Percentiles rank a stretch among this genome's conserved stretches.
Evolutionary conservation across 2,329 filamentous ascomycete species (phyloP).

Genomic region (Triangularia setosa): DNA sequence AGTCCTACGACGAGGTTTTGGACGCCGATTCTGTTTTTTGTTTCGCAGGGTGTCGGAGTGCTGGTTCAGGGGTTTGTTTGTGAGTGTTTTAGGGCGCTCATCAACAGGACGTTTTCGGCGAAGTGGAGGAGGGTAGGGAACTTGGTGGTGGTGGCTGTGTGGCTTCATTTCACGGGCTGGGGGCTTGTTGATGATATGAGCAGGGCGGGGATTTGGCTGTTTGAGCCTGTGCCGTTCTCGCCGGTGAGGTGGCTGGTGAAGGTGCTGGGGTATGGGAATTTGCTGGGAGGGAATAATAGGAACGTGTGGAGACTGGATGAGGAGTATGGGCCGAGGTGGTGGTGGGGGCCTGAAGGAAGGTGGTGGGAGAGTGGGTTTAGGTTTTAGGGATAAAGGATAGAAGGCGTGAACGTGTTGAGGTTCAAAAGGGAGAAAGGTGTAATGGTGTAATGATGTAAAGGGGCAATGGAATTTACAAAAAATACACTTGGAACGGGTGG

Average conservation of each 20-base stretch:
- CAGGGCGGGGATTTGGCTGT: constrained; percentile 69
- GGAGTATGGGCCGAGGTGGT: constrained; percentile 50
- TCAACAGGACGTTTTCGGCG: constrained; percentile 25
- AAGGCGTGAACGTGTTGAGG: no score
- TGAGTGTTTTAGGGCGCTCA: constrained; percentile 29
- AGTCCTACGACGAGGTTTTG: constrained; percentile 47
- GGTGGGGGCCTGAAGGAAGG: constrained; percentile 45
- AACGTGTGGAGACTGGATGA: constrained; percentile 65
- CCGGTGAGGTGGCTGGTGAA: constrained; percentile 53
- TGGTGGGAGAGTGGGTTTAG: constrained; percentile 56
- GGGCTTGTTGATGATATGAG: constrained; percentile 74
- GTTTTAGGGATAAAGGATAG: no score
- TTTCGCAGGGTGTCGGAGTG: constrained; percentile 64
- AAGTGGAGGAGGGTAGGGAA: constrained; percentile 56
- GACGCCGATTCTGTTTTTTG: constrained; percentile 64
- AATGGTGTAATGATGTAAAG: no score
- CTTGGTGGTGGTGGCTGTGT: constrained; percentile 56
- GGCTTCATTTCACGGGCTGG: constrained; percentile 64
- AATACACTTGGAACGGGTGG: no score
- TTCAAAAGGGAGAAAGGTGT: no score
- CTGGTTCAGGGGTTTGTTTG: constrained; percentile 50
- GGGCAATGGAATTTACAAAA: no score
- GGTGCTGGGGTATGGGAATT: constrained; percentile 51
- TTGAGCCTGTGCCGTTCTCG: constrained; percentile 78
- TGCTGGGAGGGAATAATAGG: constrained; percentile 42